Evolutionary conservation across 352 stramenopile genomes (phyloP).

Genomic region (Pythium grandisporangium): DNA sequence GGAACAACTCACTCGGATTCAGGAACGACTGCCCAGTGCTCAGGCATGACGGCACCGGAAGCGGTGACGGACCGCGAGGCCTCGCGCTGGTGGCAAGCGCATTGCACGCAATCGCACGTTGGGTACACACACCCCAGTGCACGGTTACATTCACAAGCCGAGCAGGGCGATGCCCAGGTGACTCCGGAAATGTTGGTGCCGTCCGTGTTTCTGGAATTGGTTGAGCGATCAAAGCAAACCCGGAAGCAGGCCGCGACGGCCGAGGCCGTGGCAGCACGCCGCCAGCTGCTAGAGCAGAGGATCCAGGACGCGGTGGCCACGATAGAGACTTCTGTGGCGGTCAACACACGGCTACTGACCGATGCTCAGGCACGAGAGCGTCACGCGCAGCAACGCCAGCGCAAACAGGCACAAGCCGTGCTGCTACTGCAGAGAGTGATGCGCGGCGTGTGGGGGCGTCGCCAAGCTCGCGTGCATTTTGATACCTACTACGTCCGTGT

Average conservation of each 20-base stretch:
- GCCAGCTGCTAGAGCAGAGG: slow-evolving; percentile 12
- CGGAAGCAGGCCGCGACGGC: slow-evolving; percentile 13
- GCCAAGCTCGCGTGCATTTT: slow-evolving; percentile 26
- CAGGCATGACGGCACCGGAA: not conserved
- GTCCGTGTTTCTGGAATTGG: slow-evolving; percentile 27
- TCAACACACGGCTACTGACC: slow-evolving; percentile 45
- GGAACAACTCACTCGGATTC: too few relatives aligned
- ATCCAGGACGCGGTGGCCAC: slow-evolving; percentile 28
- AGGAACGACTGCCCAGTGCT: too few relatives aligned
- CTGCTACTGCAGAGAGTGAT: slow-evolving; percentile 42
- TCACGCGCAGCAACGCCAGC: slow-evolving; percentile 19
- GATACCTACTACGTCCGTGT: slow-evolving; percentile 67
- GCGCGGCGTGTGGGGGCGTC: slow-evolving; percentile 29
- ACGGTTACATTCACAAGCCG: not conserved
- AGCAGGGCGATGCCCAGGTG: slow-evolving; percentile 10
- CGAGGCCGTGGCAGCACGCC: slow-evolving; percentile 8
- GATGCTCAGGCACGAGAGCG: slow-evolving; percentile 16
- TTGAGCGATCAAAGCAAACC: slow-evolving; percentile 10
- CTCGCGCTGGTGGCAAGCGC: slow-evolving; percentile 50
- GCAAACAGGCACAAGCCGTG: slow-evolving; percentile 25
- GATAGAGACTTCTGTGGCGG: slow-evolving; percentile 41
- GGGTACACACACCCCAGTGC: slow-evolving; percentile 2
- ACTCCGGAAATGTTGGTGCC: slow-evolving; percentile 44
- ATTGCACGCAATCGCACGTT: slow-evolving; percentile 17
- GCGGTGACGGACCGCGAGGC: slow-evolving; percentile 21